These are phyloP conservation scores for Obelidium mucronatum DNA, from an alignment of 192 early-diverging fungal species.

Conservation along the genomic window DNA sequence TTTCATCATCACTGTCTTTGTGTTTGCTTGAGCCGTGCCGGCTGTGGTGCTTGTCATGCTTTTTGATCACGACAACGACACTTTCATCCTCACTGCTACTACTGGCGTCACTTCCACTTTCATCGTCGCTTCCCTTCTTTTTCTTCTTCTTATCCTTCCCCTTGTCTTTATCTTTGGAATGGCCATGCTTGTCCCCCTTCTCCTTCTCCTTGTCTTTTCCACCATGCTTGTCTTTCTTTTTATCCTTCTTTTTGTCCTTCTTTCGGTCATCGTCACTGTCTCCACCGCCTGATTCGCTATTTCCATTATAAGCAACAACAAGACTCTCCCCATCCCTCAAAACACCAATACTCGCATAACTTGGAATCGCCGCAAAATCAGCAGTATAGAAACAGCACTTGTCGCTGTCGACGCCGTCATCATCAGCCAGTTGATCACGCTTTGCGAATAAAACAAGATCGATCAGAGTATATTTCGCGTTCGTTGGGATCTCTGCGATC, in stretches of 20 bases:
- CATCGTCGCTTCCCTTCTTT: neutral
- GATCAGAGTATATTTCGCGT: conserved; percentile 30
- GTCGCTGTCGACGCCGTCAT: conserved; percentile 33
- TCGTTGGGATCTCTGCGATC: conserved; percentile 37
- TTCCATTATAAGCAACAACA: conserved; percentile 36
- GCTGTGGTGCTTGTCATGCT: conserved; percentile 20
- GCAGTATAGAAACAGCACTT: conserved; percentile 25
- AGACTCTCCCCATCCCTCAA: conserved; percentile 41
- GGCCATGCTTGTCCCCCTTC: conserved; percentile 10
- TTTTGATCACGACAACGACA: conserved; percentile 13
- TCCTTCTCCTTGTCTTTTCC: conserved; percentile 18
- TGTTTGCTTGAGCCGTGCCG: conserved; percentile 9
- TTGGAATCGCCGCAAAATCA: conserved; percentile 39
- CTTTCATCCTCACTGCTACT: neutral
- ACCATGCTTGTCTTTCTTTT: conserved; percentile 22
- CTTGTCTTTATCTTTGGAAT: conserved; percentile 17
- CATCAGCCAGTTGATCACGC: conserved; percentile 31
- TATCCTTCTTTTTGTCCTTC: conserved; percentile 24
- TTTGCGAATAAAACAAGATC: conserved; percentile 40
- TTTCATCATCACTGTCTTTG: conserved; percentile 22
- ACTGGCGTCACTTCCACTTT: neutral
- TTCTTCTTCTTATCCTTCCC: conserved; percentile 28
- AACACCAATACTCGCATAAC: conserved; percentile 32
- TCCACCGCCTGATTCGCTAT: neutral
- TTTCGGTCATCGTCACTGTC: conserved; percentile 2